Base-by-base conservation (phyloP, 2,329 filamentous ascomycete genomes). In the Diaporthe sp. region DNA sequence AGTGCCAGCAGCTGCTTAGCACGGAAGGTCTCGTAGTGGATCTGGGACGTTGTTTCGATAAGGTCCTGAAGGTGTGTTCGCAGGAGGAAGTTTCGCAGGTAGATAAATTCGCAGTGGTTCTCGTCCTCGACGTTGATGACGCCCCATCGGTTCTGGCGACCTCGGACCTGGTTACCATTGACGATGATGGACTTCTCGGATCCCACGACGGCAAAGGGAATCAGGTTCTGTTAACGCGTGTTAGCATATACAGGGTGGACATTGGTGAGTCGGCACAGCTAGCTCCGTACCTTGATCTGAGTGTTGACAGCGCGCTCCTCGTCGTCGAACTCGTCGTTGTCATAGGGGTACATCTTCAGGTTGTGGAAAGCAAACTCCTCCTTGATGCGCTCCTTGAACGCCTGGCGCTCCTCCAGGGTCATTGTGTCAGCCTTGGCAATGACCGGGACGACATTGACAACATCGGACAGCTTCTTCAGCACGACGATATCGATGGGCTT, bases 401-500 rank as follows among this genome's bases (percentile, higher is more conserved):
- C 94, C 84, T 92, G 92, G 81, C 97, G 94, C 91, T 99, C 97
- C 87, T 99, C 96, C 46, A 98, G 90, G 19, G 97, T 99, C 82
- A 99, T 89, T 72, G 95, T 97, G 85, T 99, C 97, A 75, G 97
- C 94, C 91, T 99, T 99, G 86, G 97, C 97, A 84, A 99, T 98
- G 82, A 99, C 96, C 75, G 97, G 97, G 58, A 99, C 97, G 69
- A 99, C 97, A 80, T 99, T 99, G 89, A 99, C 97, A 69, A 98
- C 97, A 87, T 99, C 97, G 76, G 96, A 98, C 79, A 99, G 92
- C 91, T 99, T 99, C 94, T 99, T 99, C 86, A 99, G 89, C 76
- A 99, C 97, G 79, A 99, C 97, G 84, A 99, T 99, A 86, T 99
- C 97, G 83, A 99, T 98, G 76, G 97, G 97, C 92, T 99, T 99